phyloP scores from a whole-genome alignment of 2,329 filamentous ascomycete genomes.

The Alternaria angustiovoidea region DNA sequence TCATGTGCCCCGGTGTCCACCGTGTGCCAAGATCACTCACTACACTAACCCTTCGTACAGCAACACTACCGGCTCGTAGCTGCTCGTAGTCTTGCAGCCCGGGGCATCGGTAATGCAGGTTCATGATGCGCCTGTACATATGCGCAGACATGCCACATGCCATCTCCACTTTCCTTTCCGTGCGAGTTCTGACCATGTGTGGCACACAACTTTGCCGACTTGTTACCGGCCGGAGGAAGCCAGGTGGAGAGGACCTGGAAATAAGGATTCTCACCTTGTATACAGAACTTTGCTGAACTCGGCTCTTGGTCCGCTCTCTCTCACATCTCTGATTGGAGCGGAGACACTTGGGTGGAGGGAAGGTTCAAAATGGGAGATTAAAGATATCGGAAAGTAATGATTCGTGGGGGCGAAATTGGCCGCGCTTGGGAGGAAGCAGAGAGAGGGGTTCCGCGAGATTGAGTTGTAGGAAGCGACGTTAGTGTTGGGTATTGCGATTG shows the following conservation, averaged over 20 bases:
- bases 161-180: background rate
- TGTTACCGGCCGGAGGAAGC: background rate
- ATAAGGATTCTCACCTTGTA: background rate
- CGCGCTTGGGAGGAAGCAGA: background rate
- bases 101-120: constrained; percentile 1
- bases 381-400: background rate
- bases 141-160: background rate
- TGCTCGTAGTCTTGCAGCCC: background rate
- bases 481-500: constrained; percentile 1
- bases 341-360: background rate
- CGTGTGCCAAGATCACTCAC: background rate
- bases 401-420: constrained; percentile 7
- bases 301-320: background rate
- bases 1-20: background rate
- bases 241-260: background rate
- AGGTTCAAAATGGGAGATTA: background rate
- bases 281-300: background rate
- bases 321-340: background rate
- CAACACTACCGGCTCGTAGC: background rate
- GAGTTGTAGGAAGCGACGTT: background rate
- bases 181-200: background rate
- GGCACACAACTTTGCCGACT: background rate
- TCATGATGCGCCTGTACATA: background rate
- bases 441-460: background rate
- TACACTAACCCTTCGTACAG: background rate